A percentile compares a stretch with the other conserved stretches of the same genome.
phyloP scores from a whole-genome alignment of 305 asterid species.

The Fraxinus latifolia region DNA sequence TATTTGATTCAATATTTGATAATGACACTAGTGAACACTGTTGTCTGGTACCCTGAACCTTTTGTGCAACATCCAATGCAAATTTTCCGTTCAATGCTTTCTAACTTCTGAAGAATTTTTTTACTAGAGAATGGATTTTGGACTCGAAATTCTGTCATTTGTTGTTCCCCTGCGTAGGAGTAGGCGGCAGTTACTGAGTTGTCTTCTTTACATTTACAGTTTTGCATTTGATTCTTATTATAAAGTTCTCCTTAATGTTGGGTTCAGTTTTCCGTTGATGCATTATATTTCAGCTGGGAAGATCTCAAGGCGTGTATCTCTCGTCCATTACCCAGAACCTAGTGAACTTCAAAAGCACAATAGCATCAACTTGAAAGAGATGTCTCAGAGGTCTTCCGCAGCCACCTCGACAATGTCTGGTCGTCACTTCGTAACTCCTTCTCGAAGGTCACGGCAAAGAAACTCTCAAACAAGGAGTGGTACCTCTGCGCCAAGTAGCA shows the following conservation, averaged over 20 bases:
- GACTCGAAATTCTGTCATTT: not conserved
- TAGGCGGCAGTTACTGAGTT: not conserved
- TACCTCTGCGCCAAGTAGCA: constrained; percentile 39
- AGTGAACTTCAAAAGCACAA: constrained; percentile 43
- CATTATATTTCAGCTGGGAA: constrained; percentile 52
- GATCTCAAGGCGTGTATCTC: constrained; percentile 56
- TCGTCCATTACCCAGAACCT: constrained; percentile 67
- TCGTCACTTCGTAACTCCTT: constrained; percentile 39
- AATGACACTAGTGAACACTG: not conserved
- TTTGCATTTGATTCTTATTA: not conserved
- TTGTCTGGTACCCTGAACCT: not conserved
- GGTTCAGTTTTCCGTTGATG: not conserved
- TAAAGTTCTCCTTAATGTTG: not conserved
- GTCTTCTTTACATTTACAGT: not conserved
- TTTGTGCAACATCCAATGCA: not conserved
- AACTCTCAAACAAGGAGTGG: constrained; percentile 34
- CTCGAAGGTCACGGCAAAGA: constrained; percentile 40
- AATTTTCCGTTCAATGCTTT: not conserved
- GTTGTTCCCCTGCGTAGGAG: not conserved
- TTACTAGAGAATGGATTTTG: not conserved
- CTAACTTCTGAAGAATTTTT: not conserved
- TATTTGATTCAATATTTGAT: not conserved
- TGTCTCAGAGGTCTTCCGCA: constrained; percentile 43
- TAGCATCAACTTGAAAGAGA: constrained; percentile 23
- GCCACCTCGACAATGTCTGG: constrained; percentile 52